phyloP scores from a whole-genome alignment of 1,284 basidiomycete genomes.

The Irpex lacteus region DNA sequence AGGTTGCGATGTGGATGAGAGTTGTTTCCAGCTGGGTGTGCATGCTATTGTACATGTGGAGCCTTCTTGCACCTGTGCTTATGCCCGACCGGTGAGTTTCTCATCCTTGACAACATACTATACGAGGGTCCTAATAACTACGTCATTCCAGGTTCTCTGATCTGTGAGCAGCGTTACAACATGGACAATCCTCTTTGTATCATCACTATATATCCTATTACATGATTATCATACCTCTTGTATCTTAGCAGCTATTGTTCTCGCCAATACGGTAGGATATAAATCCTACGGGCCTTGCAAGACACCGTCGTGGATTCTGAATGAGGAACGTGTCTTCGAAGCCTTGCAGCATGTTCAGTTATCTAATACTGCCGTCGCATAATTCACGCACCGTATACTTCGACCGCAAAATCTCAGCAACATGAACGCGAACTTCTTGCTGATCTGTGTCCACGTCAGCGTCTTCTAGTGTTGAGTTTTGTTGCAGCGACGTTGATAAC shows the following conservation, averaged over 20 bases:
- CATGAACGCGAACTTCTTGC: constrained; percentile 10
- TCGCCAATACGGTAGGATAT: neutral
- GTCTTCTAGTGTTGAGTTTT: neutral
- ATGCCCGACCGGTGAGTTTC: constrained; percentile 74
- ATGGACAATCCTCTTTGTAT: constrained; percentile 11
- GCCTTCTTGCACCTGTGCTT: constrained; percentile 83
- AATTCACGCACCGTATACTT: constrained; percentile 39
- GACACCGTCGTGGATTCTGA: constrained; percentile 24
- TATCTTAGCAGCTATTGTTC: neutral
- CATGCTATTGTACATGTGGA: constrained; percentile 89
- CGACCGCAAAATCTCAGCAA: constrained; percentile 37
- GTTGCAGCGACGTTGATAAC: constrained; percentile 38
- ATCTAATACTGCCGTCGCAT: neutral
- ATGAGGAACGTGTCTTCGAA: constrained; percentile 34
- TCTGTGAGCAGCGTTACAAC: constrained; percentile 19
- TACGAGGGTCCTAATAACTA: neutral
- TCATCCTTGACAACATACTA: neutral
- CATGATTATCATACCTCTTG: neutral
- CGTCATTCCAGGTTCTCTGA: constrained; percentile 3
- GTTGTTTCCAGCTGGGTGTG: constrained; percentile 95
- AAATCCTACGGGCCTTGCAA: neutral
- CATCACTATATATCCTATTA: constrained; percentile 3
- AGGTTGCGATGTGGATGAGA: constrained; percentile 99
- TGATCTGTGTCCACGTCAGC: constrained; percentile 5
- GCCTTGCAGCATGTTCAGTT: constrained; percentile 25